A percentile compares a stretch with the other conserved stretches of the same genome.
Evolutionary conservation across 176 grass and related monocot genomes (phyloP).

Genomic region (Cenchrus americanus): DNA sequence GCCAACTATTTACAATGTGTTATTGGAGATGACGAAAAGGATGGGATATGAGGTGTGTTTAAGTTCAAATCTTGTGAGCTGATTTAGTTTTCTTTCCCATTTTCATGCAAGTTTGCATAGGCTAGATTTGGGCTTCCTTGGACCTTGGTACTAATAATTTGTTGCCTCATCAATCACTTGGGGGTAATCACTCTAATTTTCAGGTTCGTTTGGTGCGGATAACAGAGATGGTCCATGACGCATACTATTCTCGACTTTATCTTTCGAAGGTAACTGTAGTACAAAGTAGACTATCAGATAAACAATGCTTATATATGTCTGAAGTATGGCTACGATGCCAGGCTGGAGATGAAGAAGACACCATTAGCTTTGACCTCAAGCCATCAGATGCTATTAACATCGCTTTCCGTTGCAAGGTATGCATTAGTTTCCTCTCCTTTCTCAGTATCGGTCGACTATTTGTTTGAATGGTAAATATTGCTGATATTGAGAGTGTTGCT

Average conservation of each 20-base stretch:
- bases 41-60: conserved; percentile 85
- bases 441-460: neutral
- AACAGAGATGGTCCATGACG: conserved; percentile 80
- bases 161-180: conserved; percentile 6
- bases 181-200: conserved; percentile 18
- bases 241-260: conserved; percentile 86
- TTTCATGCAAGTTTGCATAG: conserved; percentile 3
- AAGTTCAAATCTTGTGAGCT: neutral
- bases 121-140: neutral
- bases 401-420: conserved; percentile 95
- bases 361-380: conserved; percentile 77
- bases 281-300: neutral
- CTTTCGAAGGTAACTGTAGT: conserved; percentile 73
- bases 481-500: conserved; percentile 16
- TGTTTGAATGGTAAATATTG: neutral
- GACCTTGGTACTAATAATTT: conserved; percentile 31
- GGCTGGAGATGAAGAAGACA: conserved; percentile 75
- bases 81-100: neutral
- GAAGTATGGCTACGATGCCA: conserved; percentile 36
- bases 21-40: conserved; percentile 79
- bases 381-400: conserved; percentile 98
- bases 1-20: conserved; percentile 86
- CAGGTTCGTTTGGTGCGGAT: conserved; percentile 86
- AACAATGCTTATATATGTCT: conserved; percentile 8
- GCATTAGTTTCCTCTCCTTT: conserved; percentile 38